Conservation (phyloP, 208 protist species). For the Leishmania arabica region DNA sequence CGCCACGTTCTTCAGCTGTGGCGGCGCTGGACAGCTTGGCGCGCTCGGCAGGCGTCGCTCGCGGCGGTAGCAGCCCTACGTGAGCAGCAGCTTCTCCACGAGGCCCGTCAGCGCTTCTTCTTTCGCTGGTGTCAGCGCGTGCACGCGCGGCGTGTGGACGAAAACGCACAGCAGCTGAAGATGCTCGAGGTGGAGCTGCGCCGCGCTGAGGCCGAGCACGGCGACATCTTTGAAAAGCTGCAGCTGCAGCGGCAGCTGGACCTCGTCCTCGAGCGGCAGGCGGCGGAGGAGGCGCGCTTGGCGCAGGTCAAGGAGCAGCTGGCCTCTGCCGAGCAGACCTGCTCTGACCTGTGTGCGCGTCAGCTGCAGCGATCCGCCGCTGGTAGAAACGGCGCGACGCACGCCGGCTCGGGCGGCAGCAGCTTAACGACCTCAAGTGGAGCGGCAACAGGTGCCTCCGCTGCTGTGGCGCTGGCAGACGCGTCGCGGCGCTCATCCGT, state of each 20-base stretch:
- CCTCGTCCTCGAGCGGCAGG: constrained; percentile 45
- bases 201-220: constrained; percentile 54
- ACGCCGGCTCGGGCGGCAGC: constrained; percentile 8
- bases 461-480: neutral
- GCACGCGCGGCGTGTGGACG: constrained; percentile 30
- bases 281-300: constrained; percentile 47
- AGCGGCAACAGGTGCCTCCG: neutral
- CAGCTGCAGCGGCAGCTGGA: constrained; percentile 83
- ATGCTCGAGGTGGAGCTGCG: constrained; percentile 47
- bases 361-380: neutral
- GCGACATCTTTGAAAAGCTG: constrained; percentile 85
- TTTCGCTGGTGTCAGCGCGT: constrained; percentile 52
- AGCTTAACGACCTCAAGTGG: neutral
- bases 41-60: constrained; percentile 29
- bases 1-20: constrained; percentile 40
- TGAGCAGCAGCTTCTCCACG: constrained; percentile 36
- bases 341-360: constrained; percentile 9
- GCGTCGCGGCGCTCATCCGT: neutral
- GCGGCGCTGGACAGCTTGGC: constrained; percentile 45
- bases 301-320: constrained; percentile 28
- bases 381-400: neutral
- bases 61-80: constrained; percentile 48
- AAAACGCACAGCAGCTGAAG: constrained; percentile 34
- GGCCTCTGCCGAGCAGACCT: constrained; percentile 25
- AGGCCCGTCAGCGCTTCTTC: constrained; percentile 43